Evolutionary conservation across 805 yeast genomes (phyloP), one percentile per base, ranked within the genome.

Genomic region (Grigorovia humatica): DNA sequence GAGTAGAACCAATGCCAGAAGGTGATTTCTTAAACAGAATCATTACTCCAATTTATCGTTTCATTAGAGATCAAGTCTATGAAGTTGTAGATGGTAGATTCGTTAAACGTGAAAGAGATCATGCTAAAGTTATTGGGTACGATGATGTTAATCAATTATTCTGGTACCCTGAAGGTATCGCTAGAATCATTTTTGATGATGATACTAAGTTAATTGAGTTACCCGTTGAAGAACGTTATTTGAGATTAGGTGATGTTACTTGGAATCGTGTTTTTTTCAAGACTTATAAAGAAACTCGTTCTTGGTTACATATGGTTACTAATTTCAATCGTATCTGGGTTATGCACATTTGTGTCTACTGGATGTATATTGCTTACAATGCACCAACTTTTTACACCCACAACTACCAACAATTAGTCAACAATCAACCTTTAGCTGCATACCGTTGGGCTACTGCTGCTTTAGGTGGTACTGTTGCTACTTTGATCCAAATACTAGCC

Each of bases 111-210:
- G 93, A 86, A 74, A 82, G 74, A 66, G 95, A 86, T 68, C 95
- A 86, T 71, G 83, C 83, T 72, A 74, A 81, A 58, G 74, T 86
- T 57, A 78, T 86, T 63, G 95, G 99, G 70, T 93, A 93, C 70
- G 99, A 93, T 75, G 99, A 93, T 76, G 95, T 93, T 55, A 93
- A 93, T 72, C 99, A 93, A 77, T 78, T 93, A 62, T 93, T 95
- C 74, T 93, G 99, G 99, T 93, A 95, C 73, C 97, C 98, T 47
- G 98, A 95, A 74, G 99, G 99, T 78, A 86, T 93, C 58, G 83
- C 95, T 54, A 84, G 93, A 72, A 90, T 93, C 62, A 79, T 84
- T 48, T 80, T 91, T 63, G 52, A 48, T 12, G 98, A 93, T 67
- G 91, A 85, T 67, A 77, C 96, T 18, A 83, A 96, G 68, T 76